Evolutionary conservation across 2,329 filamentous ascomycete species (phyloP).

Genomic region (Ascochyta viciae-villosae): DNA sequence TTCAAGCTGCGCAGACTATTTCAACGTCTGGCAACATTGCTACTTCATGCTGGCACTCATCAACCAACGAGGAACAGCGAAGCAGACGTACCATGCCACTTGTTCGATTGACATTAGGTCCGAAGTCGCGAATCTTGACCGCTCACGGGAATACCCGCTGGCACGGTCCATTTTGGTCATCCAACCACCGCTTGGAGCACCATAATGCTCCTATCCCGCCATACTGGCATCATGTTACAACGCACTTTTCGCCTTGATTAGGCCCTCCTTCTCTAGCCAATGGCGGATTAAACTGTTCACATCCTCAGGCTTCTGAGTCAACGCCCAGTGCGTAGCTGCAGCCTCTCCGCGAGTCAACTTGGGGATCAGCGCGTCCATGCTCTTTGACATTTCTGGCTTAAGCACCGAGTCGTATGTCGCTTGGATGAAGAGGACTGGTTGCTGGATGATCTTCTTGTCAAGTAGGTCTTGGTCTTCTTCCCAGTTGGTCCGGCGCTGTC

Average conservation of each 20-base stretch:
- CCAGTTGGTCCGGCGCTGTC: conserved; percentile 73
- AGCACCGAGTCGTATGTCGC: conserved; percentile 76
- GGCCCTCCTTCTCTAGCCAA: conserved; percentile 69
- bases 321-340: conserved; percentile 79
- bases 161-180: neutral
- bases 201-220: neutral
- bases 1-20: neutral
- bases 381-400: conserved; percentile 71
- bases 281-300: conserved; percentile 72
- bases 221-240: conserved; percentile 42
- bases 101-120: neutral
- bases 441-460: conserved; percentile 43
- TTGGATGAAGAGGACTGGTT: conserved; percentile 73
- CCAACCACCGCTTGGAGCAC: neutral
- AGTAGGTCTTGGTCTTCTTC: conserved; percentile 69
- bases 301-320: conserved; percentile 74
- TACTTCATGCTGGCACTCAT: neutral
- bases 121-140: neutral
- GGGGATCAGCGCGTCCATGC: conserved; percentile 74
- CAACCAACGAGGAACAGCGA: neutral
- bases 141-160: neutral
- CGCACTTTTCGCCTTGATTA: conserved; percentile 52
- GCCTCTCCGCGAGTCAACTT: conserved; percentile 72
- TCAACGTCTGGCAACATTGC: neutral
- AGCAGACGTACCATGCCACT: neutral